Evolutionary conservation across 495 filamentous ascomycete genomes (phyloP).

Genomic region (Neohortaea acidophila): DNA sequence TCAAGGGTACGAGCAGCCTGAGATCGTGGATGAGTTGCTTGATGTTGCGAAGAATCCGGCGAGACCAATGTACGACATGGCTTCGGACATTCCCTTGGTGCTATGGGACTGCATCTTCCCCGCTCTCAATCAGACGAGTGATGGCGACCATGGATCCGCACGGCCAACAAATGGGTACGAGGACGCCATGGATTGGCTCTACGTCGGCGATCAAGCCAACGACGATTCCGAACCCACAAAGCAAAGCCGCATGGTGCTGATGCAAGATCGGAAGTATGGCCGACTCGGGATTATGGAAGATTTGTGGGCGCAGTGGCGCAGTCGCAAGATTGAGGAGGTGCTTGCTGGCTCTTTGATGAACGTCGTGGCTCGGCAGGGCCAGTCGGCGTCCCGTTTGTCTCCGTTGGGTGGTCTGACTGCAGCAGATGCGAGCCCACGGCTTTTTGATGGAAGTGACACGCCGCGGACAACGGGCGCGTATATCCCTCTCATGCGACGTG

Average conservation of each 20-base stretch:
- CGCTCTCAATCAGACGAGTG: constrained; percentile 8
- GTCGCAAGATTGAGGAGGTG: constrained; percentile 76
- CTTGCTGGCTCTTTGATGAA: constrained; percentile 54
- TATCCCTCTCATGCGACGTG: constrained; percentile 51
- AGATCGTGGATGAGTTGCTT: constrained; percentile 54
- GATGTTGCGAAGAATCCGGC: constrained; percentile 51
- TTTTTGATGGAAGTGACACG: constrained; percentile 56
- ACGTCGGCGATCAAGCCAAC: constrained; percentile 45
- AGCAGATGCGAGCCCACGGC: constrained; percentile 34
- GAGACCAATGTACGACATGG: constrained; percentile 78
- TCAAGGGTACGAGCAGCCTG: constrained; percentile 68
- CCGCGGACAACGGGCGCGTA: constrained; percentile 50
- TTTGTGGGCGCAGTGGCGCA: constrained; percentile 69
- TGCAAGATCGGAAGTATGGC: constrained; percentile 42
- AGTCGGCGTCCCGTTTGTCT: background rate
- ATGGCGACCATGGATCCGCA: background rate
- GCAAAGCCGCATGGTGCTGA: constrained; percentile 13
- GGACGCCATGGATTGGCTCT: constrained; percentile 66
- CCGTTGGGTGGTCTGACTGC: constrained; percentile 9
- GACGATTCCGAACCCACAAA: constrained; percentile 22
- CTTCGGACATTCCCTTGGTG: constrained; percentile 72
- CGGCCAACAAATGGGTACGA: constrained; percentile 27
- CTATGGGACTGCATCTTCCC: constrained; percentile 94
- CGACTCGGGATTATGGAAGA: constrained; percentile 51
- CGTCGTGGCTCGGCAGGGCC: constrained; percentile 37